Percentiles rank a stretch among this genome's conserved stretches.
Evolutionary conservation across 441 rosid species (phyloP).

Genomic region (Flueggea neowawraea): DNA sequence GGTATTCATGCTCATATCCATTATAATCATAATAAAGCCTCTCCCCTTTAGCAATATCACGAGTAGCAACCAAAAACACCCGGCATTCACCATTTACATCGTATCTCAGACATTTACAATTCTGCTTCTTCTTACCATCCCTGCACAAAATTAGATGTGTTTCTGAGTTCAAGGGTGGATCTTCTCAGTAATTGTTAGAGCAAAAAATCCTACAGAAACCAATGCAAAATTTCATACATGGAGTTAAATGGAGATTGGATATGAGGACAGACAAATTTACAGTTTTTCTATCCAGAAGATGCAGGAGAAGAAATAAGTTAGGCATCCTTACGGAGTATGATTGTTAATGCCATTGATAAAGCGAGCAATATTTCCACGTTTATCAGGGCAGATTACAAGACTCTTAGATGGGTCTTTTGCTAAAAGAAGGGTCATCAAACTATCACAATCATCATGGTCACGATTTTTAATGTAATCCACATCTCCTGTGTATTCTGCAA

Average conservation of each 20-base stretch:
- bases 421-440: conserved; percentile 87
- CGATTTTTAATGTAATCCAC: conserved; percentile 78
- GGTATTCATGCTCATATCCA: conserved; percentile 82
- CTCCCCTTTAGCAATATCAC: conserved; percentile 68
- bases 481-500: conserved; percentile 83
- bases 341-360: conserved; percentile 90
- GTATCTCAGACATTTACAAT: conserved; percentile 93
- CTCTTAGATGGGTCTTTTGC: conserved; percentile 60
- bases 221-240: neutral
- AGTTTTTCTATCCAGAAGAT: neutral
- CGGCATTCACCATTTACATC: conserved; percentile 77
- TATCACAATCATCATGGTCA: conserved; percentile 82
- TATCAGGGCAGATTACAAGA: conserved; percentile 87
- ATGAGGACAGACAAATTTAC: neutral
- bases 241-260: conserved; percentile 2
- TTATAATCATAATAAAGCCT: conserved; percentile 80
- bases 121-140: conserved; percentile 88
- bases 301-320: conserved; percentile 8
- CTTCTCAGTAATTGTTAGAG: neutral
- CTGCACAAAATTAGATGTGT: conserved; percentile 48
- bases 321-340: conserved; percentile 57
- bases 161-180: no score
- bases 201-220: neutral
- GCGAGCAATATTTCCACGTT: conserved; percentile 83
- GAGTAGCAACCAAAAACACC: conserved; percentile 85